Base-by-base conservation (phyloP, 805 yeast genomes). In the Candida odintsovae region DNA sequence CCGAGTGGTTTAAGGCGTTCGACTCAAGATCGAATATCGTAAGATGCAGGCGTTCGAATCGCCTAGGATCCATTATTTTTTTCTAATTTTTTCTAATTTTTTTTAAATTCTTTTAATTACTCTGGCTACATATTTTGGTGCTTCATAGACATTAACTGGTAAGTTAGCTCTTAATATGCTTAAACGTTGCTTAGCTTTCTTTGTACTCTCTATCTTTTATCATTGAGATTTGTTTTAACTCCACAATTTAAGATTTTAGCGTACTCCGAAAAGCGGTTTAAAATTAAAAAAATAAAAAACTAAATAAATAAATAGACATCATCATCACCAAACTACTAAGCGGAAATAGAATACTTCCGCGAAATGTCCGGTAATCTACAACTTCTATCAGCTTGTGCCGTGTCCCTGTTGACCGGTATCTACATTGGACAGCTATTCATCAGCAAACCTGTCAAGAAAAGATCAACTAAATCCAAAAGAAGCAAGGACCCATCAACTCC, bases 361-460 rank as follows among this genome's bases (percentile, higher is more conserved):
- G 37, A 6, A 4, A 56, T 55, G 61, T 47, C 56, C 4, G 42
- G 51, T 11, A 56, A 53, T 29, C 40, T 65, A 2, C 67, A 65
- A 42, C 45, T 68, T 20, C 43, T 62, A 28, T 54, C 73, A 6
- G 64, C 66, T 1, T 69, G 73, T 16, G 45, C 68, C 1, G 50
- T 65, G 3, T 69, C 75, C 2, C 64, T 72, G 35, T 50, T 63
- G 6, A 59, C 72, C 0, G 77, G 77, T 2, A 56, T 59, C 50
- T 55, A 62, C 28, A 38, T 64, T 6, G 64, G 64, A n/a, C 58
- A 59, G 48, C 42, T 54, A 42, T 41, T 58, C 28, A 26, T 45
- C 20, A 37, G 41, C 36, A 36, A 16, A 13, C n/a, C 19, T 1
- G 1, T 19, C 11, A 10, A 42, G 20, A 18, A 38, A 41, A 41